phyloP scores from a whole-genome alignment of 352 stramenopile genomes.

The Pythium folliculosum region DNA sequence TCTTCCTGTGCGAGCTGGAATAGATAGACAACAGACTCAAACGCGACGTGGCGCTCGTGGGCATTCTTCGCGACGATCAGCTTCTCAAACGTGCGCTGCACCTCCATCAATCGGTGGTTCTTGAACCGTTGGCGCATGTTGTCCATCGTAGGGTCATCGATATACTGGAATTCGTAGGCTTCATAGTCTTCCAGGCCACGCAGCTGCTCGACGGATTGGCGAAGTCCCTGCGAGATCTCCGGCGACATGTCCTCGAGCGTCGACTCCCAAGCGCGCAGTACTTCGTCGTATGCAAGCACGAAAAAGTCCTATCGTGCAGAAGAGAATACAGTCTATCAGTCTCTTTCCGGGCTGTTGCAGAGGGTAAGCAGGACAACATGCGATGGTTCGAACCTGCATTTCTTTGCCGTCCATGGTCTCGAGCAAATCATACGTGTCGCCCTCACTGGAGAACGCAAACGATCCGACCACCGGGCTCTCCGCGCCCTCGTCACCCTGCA shows the following conservation, averaged over 20 bases:
- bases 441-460: slow-evolving; percentile 63
- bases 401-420: slow-evolving; percentile 73
- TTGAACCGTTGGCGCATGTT: slow-evolving; percentile 53
- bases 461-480: slow-evolving; percentile 48
- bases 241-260: slow-evolving; percentile 64
- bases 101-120: slow-evolving; percentile 60
- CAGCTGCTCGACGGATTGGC: slow-evolving; percentile 44
- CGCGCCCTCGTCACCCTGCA: slow-evolving; percentile 33
- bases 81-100: slow-evolving; percentile 69
- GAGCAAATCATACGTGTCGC: slow-evolving; percentile 60
- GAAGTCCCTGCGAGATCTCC: slow-evolving; percentile 49
- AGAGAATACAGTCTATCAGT: not conserved
- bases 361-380: not conserved
- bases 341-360: not conserved
- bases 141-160: slow-evolving; percentile 44
- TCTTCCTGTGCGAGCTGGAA: slow-evolving; percentile 70
- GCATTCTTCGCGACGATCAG: slow-evolving; percentile 56
- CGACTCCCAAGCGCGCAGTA: slow-evolving; percentile 49
- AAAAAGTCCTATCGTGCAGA: slow-evolving; percentile 65
- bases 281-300: slow-evolving; percentile 61
- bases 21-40: slow-evolving; percentile 58
- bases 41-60: slow-evolving; percentile 51
- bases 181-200: slow-evolving; percentile 53
- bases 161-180: slow-evolving; percentile 46
- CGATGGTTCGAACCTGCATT: slow-evolving; percentile 49